Evolutionary conservation across 257 asterid genomes (phyloP).

Genomic region (Fraxinus anomala): DNA sequence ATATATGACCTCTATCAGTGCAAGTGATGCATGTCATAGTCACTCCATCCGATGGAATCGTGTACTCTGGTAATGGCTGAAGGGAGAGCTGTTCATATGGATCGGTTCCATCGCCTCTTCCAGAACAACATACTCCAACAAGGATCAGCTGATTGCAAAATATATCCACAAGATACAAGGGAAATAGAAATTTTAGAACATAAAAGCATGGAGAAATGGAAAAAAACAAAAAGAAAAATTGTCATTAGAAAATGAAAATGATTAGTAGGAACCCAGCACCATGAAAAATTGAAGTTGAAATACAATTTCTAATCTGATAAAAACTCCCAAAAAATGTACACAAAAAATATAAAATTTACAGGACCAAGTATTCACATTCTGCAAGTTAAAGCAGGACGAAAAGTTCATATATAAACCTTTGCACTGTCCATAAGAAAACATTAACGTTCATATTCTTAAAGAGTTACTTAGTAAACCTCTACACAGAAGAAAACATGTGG

Average conservation of each 20-base stretch:
- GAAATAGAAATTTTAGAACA: slow-evolving; percentile 1
- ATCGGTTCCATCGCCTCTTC: slow-evolving; percentile 80
- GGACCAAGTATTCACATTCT: not conserved
- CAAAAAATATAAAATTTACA: not conserved
- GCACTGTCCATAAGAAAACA: slow-evolving; percentile 8
- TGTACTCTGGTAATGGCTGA: slow-evolving; percentile 88
- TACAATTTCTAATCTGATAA: slow-evolving; percentile 5
- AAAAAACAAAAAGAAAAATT: not conserved
- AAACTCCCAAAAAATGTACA: not conserved
- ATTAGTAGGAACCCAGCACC: slow-evolving; percentile 1
- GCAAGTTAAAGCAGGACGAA: slow-evolving; percentile 1
- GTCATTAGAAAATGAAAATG: not conserved
- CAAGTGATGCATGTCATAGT: slow-evolving; percentile 95
- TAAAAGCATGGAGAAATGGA: not conserved
- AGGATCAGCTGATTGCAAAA: slow-evolving; percentile 69
- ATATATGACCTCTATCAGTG: slow-evolving; percentile 80
- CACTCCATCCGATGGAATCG: slow-evolving; percentile 93
- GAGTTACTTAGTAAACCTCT: slow-evolving; percentile 6
- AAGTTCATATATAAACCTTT: not conserved
- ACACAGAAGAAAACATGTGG: not conserved
- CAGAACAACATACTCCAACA: slow-evolving; percentile 97
- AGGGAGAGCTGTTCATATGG: slow-evolving; percentile 86
- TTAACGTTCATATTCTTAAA: not conserved
- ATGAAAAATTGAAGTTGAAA: not conserved
- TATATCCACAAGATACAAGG: slow-evolving; percentile 25